A percentile compares a stretch with the other conserved stretches of the same genome.
Conservation (phyloP, 2,329 filamentous ascomycete species). For the Harringtonia lauricola region DNA sequence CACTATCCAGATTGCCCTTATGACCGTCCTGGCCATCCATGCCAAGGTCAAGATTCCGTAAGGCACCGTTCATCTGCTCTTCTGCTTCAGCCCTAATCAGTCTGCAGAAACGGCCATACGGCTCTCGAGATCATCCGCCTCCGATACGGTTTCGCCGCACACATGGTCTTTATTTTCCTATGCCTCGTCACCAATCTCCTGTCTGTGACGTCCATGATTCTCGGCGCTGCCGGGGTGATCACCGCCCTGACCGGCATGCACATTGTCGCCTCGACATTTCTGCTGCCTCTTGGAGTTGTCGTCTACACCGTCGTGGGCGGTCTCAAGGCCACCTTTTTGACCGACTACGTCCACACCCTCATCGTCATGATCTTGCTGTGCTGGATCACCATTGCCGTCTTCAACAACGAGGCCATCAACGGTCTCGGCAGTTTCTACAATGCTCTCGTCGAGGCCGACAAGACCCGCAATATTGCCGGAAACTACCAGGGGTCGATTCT, state of each 20-base stretch:
- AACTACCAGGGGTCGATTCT: slow-evolving; percentile 74
- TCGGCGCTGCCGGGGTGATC: slow-evolving; percentile 70
- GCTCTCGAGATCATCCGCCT: slow-evolving; percentile 75
- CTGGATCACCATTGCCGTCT: slow-evolving; percentile 56
- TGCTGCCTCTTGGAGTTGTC: slow-evolving; percentile 69
- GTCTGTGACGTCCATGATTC: slow-evolving; percentile 79
- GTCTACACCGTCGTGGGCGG: slow-evolving; percentile 67
- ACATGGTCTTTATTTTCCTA: slow-evolving; percentile 71
- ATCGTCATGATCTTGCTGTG: slow-evolving; percentile 67
- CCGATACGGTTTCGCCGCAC: slow-evolving; percentile 60
- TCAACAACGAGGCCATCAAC: slow-evolving; percentile 68
- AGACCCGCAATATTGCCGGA: slow-evolving; percentile 61
- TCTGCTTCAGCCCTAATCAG: too few relatives aligned
- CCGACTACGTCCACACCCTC: slow-evolving; percentile 76
- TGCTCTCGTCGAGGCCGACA: slow-evolving; percentile 55
- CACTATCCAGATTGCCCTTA: slow-evolving; percentile 76
- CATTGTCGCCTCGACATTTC: slow-evolving; percentile 70
- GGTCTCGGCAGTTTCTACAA: slow-evolving; percentile 71
- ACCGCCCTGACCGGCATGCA: slow-evolving; percentile 59
- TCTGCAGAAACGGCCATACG: slow-evolving; percentile 63
- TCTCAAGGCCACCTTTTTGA: slow-evolving; percentile 78
- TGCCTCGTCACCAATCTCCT: slow-evolving; percentile 75
- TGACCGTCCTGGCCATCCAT: slow-evolving; percentile 81
- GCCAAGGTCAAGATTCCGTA: slow-evolving; percentile 67
- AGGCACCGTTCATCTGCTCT: too few relatives aligned